phyloP scores from a whole-genome alignment of 2,329 filamentous ascomycete species.

The Allantophomopsis lycopodina region DNA sequence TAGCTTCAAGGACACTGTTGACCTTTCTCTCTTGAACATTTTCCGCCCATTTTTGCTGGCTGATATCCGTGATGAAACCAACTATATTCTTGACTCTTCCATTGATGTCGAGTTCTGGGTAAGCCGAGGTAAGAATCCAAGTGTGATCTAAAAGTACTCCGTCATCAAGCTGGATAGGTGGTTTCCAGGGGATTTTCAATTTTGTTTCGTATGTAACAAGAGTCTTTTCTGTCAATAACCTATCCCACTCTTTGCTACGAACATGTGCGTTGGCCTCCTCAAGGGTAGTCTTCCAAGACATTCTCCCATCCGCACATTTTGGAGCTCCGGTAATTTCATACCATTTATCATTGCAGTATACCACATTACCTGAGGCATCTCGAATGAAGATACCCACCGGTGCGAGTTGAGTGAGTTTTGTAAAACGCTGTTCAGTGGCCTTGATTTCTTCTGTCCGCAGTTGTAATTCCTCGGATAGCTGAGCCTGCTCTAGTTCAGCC shows the following conservation, averaged over 20 bases:
- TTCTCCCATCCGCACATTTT: no score
- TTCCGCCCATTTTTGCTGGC: constrained; percentile 14
- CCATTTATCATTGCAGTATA: constrained; percentile 59
- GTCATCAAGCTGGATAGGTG: constrained; percentile 2
- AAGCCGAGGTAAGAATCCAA: constrained; percentile 64
- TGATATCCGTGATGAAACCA: constrained; percentile 42
- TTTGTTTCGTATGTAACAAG: constrained; percentile 19
- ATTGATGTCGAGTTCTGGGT: constrained; percentile 50
- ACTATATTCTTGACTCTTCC: constrained; percentile 60
- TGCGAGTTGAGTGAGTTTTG: constrained; percentile 57
- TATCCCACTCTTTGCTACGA: constrained; percentile 21
- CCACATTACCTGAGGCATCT: constrained; percentile 47
- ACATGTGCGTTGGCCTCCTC: neutral
- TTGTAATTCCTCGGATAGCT: constrained; percentile 13
- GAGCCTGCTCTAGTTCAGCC: constrained; percentile 46
- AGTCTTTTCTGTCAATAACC: constrained; percentile 19
- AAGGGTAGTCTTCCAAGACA: no score
- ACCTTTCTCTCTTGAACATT: constrained; percentile 26
- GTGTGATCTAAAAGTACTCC: constrained; percentile 7
- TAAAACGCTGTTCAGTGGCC: constrained; percentile 50
- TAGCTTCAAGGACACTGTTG: constrained; percentile 39
- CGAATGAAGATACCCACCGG: constrained; percentile 65
- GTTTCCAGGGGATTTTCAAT: constrained; percentile 20
- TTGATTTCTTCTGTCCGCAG: constrained; percentile 25
- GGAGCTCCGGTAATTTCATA: constrained; percentile 33